These are phyloP conservation scores for Monilinia fructicola DNA, from an alignment of 2,329 filamentous ascomycete genomes.

Conservation along the genomic window DNA sequence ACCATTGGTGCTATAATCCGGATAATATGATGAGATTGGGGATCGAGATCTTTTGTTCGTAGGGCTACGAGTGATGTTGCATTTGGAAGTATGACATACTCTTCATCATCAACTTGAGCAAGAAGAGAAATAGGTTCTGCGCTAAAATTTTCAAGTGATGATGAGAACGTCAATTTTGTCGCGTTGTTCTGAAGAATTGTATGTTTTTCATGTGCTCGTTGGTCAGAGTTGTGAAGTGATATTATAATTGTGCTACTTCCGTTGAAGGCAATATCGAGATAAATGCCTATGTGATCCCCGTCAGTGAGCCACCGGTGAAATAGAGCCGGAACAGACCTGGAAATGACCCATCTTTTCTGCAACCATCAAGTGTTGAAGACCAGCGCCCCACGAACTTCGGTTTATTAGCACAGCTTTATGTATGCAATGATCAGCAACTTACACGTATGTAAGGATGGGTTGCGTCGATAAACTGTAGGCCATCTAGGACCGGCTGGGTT, in stretches of 20 bases:
- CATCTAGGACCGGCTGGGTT: slow-evolving; percentile 22
- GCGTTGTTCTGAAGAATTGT: slow-evolving; percentile 3
- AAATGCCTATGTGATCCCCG: slow-evolving; percentile 27
- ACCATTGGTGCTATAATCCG: slow-evolving; percentile 36
- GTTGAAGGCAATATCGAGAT: slow-evolving; percentile 34
- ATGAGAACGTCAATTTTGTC: slow-evolving; percentile 19
- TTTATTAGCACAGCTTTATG: neutral
- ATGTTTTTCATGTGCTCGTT: neutral
- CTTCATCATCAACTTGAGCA: slow-evolving; percentile 34
- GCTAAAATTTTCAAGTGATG: slow-evolving; percentile 25
- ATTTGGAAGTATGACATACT: slow-evolving; percentile 35
- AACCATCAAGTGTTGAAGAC: slow-evolving; percentile 28
- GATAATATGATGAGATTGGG: slow-evolving; percentile 27
- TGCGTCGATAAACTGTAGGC: slow-evolving; percentile 33
- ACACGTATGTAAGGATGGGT: slow-evolving; percentile 32
- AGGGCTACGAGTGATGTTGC: slow-evolving; percentile 30
- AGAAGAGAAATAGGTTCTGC: slow-evolving; percentile 35
- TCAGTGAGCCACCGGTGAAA: slow-evolving; percentile 4
- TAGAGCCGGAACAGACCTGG: slow-evolving; percentile 27
- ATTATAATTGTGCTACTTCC: slow-evolving; percentile 30
- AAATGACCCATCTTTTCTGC: slow-evolving; percentile 34
- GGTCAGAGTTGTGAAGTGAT: slow-evolving; percentile 30
- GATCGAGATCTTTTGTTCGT: slow-evolving; percentile 27
- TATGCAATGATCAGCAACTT: neutral
- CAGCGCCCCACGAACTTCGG: slow-evolving; percentile 37